A percentile compares a stretch with the other conserved stretches of the same genome.
Conservation (phyloP, 2,329 filamentous ascomycete genomes). For the Colletotrichum agaves region DNA sequence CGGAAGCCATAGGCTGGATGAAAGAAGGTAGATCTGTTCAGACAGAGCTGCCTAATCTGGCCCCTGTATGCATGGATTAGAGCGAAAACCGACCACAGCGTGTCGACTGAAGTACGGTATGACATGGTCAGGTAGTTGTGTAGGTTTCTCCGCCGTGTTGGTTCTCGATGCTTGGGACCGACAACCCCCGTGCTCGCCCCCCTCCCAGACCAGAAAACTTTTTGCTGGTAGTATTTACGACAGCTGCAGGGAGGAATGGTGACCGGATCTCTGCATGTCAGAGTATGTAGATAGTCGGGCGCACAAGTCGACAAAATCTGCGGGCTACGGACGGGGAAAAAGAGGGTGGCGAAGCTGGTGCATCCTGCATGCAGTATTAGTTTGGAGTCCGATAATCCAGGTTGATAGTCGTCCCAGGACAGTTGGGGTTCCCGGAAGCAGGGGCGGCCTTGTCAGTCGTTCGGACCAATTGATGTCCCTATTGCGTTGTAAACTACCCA, state of each 20-base stretch:
- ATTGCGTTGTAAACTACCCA: neutral
- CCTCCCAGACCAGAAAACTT: neutral
- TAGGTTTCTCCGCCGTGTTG: conserved; percentile 30
- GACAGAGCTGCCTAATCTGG: no score
- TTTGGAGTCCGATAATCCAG: conserved; percentile 24
- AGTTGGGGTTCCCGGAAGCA: conserved; percentile 8
- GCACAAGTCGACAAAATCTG: neutral
- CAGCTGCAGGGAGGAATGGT: neutral
- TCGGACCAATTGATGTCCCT: conserved; percentile 26
- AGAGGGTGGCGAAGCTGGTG: conserved; percentile 5
- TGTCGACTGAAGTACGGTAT: no score
- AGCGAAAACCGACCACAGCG: no score
- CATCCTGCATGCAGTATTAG: neutral
- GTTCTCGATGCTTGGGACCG: conserved; percentile 15
- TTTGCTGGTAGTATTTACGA: conserved; percentile 1
- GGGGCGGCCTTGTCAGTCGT: conserved; percentile 15
- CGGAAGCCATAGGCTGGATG: no score
- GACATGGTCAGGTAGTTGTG: conserved; percentile 2
- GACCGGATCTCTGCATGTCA: conserved; percentile 16
- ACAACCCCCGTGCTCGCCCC: neutral
- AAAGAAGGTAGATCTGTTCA: no score
- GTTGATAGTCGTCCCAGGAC: conserved; percentile 18
- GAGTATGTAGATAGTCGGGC: neutral
- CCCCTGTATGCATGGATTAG: no score
- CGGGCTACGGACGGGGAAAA: neutral